Evolutionary conservation across 495 filamentous ascomycete genomes (phyloP), one percentile per base, ranked within the genome.

Genomic region (Staphylotrichum longicolle): DNA sequence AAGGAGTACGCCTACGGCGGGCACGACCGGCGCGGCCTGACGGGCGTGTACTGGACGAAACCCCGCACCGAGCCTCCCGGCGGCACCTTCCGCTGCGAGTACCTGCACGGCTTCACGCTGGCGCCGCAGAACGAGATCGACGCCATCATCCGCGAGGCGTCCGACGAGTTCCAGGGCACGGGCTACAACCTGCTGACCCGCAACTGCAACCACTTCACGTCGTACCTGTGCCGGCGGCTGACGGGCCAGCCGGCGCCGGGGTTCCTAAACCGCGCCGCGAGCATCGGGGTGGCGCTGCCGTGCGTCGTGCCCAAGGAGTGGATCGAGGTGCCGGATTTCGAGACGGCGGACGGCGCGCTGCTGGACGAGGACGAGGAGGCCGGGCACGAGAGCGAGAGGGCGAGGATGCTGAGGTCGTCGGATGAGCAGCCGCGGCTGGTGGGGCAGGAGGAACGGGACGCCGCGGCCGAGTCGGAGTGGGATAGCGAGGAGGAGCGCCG

Each of bases 131-230:
- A 76, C 48, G 88, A 92, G 71, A 87, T 92, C 63, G 85, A 90
- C 34, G 65, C 74, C 30, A 84, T 88, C 45, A 80, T 93, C 12
- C 79, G 78, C 63, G 80, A 85, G 67, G 86, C 83, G 6, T 86
- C 84, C 0, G 80, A 86, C 37, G 78, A 82, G 60, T 93, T 91
- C 64, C 77, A 81, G 33, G 90, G 90, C 14, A 84, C 85, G 2
- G 75, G 78, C 10, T 93, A 93, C 70, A 91, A 91, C 64, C 78
- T 93, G 7, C 78, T 93, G 33, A 89, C 85, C 30, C 83, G 83
- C 50, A 93, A 93, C 68, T 93, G 90, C 77, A 92, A 93, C 66
- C 89, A 92, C 67, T 92, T 92, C 72, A 90, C 90, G 9, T 81
- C 80, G 33, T 78, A 87, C 53, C 80, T 93, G 35, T 89, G 86